phyloP scores from a whole-genome alignment of 2,329 filamentous ascomycete genomes.

The Colletotrichum sp. region DNA sequence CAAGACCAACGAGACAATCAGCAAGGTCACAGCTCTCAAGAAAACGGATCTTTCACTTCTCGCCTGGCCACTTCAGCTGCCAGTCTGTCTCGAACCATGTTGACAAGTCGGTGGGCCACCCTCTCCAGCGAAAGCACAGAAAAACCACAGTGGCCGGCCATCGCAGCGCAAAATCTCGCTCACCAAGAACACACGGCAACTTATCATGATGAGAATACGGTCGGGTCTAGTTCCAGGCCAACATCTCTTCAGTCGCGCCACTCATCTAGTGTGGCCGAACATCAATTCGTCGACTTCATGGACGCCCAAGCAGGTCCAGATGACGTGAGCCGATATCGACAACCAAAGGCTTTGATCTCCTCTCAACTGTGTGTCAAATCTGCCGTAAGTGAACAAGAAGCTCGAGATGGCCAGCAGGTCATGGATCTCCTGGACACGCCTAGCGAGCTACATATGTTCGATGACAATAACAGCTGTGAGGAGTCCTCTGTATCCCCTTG shows the following conservation, averaged over 20 bases:
- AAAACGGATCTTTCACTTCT: neutral
- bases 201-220: neutral
- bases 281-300: neutral
- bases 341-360: neutral
- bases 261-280: neutral
- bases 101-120: neutral
- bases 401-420: conserved; percentile 20
- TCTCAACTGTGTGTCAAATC: neutral
- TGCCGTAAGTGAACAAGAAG: conserved; percentile 13
- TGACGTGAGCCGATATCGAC: neutral
- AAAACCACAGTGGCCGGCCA: neutral
- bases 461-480: conserved; percentile 16
- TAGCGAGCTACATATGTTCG: conserved; percentile 18
- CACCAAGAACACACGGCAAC: neutral
- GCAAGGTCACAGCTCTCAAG: neutral
- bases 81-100: neutral
- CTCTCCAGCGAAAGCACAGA: neutral
- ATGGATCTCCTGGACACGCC: conserved; percentile 14
- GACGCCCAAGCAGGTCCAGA: neutral
- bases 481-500: conserved; percentile 18
- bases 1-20: neutral
- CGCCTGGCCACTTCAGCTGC: conserved; percentile 1
- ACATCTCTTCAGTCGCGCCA: conserved; percentile 14
- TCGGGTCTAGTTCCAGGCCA: neutral
- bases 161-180: neutral